These are phyloP conservation scores for Fusarium sp. DNA, from an alignment of 2,329 filamentous ascomycete genomes.

Conservation along the genomic window DNA sequence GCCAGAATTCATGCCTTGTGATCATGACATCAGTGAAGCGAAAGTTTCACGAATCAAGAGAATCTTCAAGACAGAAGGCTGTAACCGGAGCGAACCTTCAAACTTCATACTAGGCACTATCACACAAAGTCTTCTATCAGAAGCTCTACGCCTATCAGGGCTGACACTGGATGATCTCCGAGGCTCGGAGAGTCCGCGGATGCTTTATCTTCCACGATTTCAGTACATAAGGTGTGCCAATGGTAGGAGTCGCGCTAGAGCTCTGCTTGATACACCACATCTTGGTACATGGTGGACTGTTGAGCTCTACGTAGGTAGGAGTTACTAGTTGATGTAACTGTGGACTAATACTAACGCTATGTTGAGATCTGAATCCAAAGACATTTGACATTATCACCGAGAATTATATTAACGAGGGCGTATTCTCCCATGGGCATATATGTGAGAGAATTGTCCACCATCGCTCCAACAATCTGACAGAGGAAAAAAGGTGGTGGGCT, in stretches of 20 bases:
- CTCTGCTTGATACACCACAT: neutral
- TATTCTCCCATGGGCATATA: conserved; percentile 6
- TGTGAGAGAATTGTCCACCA: neutral
- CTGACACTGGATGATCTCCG: neutral
- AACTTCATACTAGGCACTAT: conserved; percentile 11
- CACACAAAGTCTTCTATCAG: neutral
- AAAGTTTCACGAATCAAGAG: conserved; percentile 14
- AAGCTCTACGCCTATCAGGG: neutral
- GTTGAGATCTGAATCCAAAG: neutral
- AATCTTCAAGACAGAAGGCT: conserved; percentile 13
- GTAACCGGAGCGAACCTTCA: neutral
- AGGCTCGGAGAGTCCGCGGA: neutral
- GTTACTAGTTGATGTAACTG: too few relatives aligned
- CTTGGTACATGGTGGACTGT: conserved; percentile 13
- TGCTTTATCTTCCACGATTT: conserved; percentile 4
- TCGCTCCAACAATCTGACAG: neutral
- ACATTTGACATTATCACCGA: neutral
- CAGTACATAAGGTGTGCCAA: conserved; percentile 4
- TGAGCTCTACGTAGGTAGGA: conserved; percentile 8
- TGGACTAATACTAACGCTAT: neutral
- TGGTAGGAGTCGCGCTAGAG: conserved; percentile 2
- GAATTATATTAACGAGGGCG: conserved; percentile 1
- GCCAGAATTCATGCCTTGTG: conserved; percentile 5
- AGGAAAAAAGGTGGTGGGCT: conserved; percentile 2
- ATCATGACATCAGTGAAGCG: neutral